Conservation (phyloP, 345 rosid genomes). For the Eucalyptus urophylla region DNA sequence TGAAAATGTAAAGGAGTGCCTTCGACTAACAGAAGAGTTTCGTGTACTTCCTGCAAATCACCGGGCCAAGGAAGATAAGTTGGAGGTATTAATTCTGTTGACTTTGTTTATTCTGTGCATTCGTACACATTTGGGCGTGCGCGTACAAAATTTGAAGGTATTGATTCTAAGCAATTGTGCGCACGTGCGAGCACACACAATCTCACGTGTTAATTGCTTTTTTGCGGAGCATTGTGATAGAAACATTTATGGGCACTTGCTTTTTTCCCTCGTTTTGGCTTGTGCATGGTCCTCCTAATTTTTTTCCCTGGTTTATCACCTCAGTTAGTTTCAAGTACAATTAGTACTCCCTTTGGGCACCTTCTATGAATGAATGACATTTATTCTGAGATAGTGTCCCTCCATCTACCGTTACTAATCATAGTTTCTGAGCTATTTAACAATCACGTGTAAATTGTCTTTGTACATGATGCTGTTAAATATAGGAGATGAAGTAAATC, state of each 20-base stretch:
- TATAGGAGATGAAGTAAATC: neutral
- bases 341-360: neutral
- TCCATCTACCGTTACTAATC: neutral
- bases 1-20: conserved; percentile 15
- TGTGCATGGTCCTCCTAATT: neutral
- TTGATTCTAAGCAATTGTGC: neutral
- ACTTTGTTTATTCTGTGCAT: neutral
- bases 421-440: neutral
- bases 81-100: conserved; percentile 3
- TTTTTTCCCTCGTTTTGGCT: neutral
- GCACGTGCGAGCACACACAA: rapidly evolving
- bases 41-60: conserved; percentile 10
- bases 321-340: neutral
- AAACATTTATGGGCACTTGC: neutral
- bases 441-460: neutral
- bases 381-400: neutral
- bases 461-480: neutral
- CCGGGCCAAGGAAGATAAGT: conserved; percentile 16
- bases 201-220: neutral
- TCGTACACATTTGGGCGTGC: neutral
- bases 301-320: neutral
- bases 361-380: neutral
- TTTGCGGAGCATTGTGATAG: neutral
- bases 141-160: neutral
- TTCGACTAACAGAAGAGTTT: conserved; percentile 14